Evolutionary conservation across 1,139 yeast species (phyloP), one percentile per base, ranked within the genome.

Genomic region (Candida frijolesensis): DNA sequence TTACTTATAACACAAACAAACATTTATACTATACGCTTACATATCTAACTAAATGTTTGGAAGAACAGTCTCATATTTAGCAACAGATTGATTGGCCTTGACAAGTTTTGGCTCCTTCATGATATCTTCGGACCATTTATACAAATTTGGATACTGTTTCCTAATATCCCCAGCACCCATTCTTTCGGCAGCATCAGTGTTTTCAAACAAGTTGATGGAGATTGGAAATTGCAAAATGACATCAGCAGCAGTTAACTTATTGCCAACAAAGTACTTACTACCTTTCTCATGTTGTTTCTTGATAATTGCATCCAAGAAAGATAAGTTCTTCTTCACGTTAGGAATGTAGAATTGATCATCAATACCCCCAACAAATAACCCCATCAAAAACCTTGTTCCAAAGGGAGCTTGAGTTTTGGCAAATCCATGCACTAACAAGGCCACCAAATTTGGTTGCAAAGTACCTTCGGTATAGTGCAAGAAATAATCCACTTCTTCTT

Each of bases 401-500:
- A 62, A 71, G 1, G 78, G 78, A 2, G 75, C 71, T 34, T 45
- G 53, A n/a, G 54, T 32, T 37, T 53, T 56, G 3, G 78, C 76
- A 29, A 60, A 48, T 15, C 49, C 42, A 40, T 65, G 62, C 19
- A 74, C 68, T 42, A 72, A 61, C 12, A 69, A 57, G 3, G 71
- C 58, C 7, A 74, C 76, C 52, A 71, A 60, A 29, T 57, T 55
- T 3, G 70, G 67, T 57, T 74, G 77, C 42, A 75, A 61, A 8
- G 72, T 62, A 1, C 76, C 78, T 57, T 75, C 79, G n/a, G 74
- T 54, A 48, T 66, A 75, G 54, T 73, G 74, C 44, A 71, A 64
- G 57, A 62, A 74, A 59, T 71, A 75, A 44, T 66, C 71, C 29
- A 68, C 70, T 50, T 58, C 50, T 30, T 66, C 68, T 46, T 63